Evolutionary conservation across 257 asterid species (phyloP).

Genomic region (Nicotiana benthamiana): DNA sequence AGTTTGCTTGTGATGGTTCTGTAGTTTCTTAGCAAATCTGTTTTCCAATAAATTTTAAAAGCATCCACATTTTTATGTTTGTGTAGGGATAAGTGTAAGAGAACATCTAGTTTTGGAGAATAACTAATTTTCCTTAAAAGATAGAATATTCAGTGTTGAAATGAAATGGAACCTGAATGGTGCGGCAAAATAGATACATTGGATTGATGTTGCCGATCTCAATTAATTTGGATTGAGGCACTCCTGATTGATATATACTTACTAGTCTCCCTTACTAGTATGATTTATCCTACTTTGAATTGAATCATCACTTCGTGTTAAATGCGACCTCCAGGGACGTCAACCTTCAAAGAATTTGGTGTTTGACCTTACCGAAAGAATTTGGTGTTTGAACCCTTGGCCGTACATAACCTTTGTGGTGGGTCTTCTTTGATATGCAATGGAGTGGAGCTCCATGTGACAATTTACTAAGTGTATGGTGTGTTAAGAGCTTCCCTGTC

Average conservation of each 20-base stretch:
- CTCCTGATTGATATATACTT: background rate
- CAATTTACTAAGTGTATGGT: background rate
- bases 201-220: background rate
- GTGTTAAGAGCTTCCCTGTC: background rate
- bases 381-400: too few species aligned
- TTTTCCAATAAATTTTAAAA: background rate
- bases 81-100: background rate
- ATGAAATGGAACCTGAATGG: background rate
- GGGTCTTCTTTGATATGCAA: background rate
- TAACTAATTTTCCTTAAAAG: background rate
- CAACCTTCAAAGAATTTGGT: background rate
- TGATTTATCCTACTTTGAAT: background rate
- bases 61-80: background rate
- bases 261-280: background rate
- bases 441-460: background rate
- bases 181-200: background rate
- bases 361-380: background rate
- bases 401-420: too few species aligned
- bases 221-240: background rate
- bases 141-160: background rate
- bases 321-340: background rate
- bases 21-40: background rate
- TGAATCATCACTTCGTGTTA: background rate
- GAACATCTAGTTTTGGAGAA: background rate
- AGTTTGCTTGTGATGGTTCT: slow-evolving; percentile 1